Base-by-base conservation (phyloP, 192 early-diverging fungal genomes). In the Backusella tarrabulga region DNA sequence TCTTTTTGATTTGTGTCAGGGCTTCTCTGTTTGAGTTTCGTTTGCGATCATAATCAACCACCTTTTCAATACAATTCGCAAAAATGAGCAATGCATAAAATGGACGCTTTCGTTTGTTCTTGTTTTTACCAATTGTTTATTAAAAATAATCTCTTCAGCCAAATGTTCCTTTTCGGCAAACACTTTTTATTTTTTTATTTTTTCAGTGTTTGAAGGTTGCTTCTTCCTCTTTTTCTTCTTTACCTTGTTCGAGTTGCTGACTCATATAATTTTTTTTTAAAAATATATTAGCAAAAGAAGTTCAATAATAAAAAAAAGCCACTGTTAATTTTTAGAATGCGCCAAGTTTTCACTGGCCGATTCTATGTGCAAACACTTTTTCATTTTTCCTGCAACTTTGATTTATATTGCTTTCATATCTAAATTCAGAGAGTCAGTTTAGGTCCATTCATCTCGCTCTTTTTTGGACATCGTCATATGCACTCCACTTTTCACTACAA, bases 1-100 rank as follows among this genome's bases (percentile, higher is more conserved):
- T 82, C 46, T 88, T 87, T 75, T 80, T 81, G 34, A 87, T 66
- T 68, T 83, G 81, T 40, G 75, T 74, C 11, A 91, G 73, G 42
- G 87, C 90, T 77, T 91, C 88, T 50, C 88, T 72, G 36, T 91
- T 89, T n/a, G 78, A 80, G 68, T 89, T 88, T 54, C 86, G 73
- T 71, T 85, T 86, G 67, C 86, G 54, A 75, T 91, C 90, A 76
- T 85, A 89, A 73, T 91, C 90, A 12, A 89, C 72, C 12, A 88
- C 71, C 90, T 67, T 75, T 67, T 38, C 40, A 63, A 21, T 66
- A 63, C 40, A 60, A 60, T 23, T 73, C 5, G 46, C 38, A 40
- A 11, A n/a, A 50, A 50, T 50, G 19, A 50, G 6, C 46, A 50
- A 50, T n/a, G 15, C 12, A 44, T 5, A 44, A 44, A 19, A 44